A percentile compares a stretch with the other conserved stretches of the same genome.
Conservation (phyloP, 768 basidiomycete species). For the Tulasnella sp. region DNA sequence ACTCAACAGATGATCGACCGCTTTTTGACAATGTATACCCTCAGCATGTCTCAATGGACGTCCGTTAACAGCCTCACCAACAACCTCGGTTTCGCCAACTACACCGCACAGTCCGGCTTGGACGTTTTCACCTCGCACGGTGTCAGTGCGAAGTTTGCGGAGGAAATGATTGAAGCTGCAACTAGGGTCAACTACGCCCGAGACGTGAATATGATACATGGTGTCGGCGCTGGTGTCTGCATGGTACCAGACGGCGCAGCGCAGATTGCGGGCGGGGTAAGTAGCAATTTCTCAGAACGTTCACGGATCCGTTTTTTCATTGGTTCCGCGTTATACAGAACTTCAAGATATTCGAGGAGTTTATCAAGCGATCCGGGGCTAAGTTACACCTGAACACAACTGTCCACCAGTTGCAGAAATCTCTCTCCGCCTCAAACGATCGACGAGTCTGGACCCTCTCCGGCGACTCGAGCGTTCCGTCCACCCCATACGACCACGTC, state of each 20-base stretch:
- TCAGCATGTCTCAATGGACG: conserved; percentile 47
- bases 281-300: not conserved
- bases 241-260: conserved; percentile 61
- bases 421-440: not conserved
- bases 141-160: conserved; percentile 45
- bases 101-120: conserved; percentile 40
- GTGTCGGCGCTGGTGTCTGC: conserved; percentile 55
- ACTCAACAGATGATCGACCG: conserved; percentile 43
- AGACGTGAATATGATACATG: conserved; percentile 64
- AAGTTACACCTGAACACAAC: conserved; percentile 57
- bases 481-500: conserved; percentile 47
- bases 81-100: conserved; percentile 20
- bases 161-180: conserved; percentile 68
- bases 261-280: conserved; percentile 51
- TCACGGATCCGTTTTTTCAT: not conserved
- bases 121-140: conserved; percentile 46
- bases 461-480: not conserved
- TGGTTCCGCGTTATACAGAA: not conserved
- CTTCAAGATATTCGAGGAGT: conserved; percentile 57
- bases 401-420: conserved; percentile 21
- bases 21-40: conserved; percentile 45
- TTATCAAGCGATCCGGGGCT: conserved; percentile 59
- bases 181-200: conserved; percentile 80
- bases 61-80: conserved; percentile 46
- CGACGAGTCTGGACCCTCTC: not conserved